Conservation (phyloP, 192 early-diverging fungal species). For the Backusella australiensis region DNA sequence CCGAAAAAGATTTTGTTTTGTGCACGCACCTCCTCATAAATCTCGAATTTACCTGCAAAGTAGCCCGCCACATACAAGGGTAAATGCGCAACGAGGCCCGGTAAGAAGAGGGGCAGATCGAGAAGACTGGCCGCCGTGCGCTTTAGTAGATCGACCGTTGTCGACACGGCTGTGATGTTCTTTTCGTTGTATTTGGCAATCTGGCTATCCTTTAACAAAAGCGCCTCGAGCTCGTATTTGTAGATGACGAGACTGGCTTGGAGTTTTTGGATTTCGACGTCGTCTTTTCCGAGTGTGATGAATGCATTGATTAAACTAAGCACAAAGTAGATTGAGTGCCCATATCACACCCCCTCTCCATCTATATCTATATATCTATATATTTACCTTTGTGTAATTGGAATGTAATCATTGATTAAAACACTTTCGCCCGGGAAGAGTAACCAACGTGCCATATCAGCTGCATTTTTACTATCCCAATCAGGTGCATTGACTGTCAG, state of each 20-base stretch:
- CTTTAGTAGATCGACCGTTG: constrained; percentile 26
- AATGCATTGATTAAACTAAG: constrained; percentile 32
- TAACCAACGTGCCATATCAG: constrained; percentile 38
- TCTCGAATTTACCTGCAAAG: constrained; percentile 36
- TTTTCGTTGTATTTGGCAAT: constrained; percentile 41
- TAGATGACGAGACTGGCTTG: constrained; percentile 34
- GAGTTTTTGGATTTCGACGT: constrained; percentile 22
- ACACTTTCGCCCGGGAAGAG: constrained; percentile 38
- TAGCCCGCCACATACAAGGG: constrained; percentile 44
- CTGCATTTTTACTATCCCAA: constrained; percentile 42
- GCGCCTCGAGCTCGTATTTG: constrained; percentile 24
- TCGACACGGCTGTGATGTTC: constrained; percentile 25
- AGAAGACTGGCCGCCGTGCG: constrained; percentile 18
- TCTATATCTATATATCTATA: background rate
- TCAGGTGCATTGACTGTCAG: constrained; percentile 51
- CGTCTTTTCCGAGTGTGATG: constrained; percentile 10
- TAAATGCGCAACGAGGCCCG: constrained; percentile 39
- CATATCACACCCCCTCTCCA: background rate
- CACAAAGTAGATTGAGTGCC: background rate
- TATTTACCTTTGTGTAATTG: constrained; percentile 44
- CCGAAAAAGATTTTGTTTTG: constrained; percentile 49
- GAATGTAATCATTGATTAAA: constrained; percentile 40
- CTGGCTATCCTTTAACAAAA: constrained; percentile 30
- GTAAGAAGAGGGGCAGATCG: constrained; percentile 42
- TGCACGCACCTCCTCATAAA: constrained; percentile 43